Evolutionary conservation across 345 rosid species (phyloP).

Genomic region (Camelina neglecta): DNA sequence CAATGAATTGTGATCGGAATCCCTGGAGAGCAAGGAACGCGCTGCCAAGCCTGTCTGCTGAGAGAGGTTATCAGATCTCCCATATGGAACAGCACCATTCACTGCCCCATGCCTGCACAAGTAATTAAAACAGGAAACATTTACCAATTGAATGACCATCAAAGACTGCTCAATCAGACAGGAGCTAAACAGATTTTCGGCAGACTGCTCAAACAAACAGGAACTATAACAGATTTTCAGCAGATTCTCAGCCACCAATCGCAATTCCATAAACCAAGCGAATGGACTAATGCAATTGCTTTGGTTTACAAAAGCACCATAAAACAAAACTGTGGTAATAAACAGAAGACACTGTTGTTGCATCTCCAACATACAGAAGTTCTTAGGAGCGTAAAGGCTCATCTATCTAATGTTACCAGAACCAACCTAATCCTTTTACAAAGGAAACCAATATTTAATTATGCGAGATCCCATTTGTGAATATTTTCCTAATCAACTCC

Average conservation of each 20-base stretch:
- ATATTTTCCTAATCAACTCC: conserved; percentile 16
- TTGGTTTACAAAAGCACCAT: conserved; percentile 12
- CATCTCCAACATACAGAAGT: conserved; percentile 23
- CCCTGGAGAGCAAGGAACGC: conserved; percentile 67
- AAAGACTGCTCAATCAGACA: not conserved
- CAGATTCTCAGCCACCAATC: conserved; percentile 36
- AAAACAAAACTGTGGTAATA: conserved; percentile 12
- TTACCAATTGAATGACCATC: conserved; percentile 26
- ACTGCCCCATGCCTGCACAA: conserved; percentile 69
- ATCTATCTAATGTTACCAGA: conserved; percentile 21
- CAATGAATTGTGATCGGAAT: conserved; percentile 62
- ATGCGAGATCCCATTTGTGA: not conserved
- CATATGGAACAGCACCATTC: conserved; percentile 70
- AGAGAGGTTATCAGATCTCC: conserved; percentile 68
- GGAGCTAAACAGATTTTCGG: too few relatives aligned
- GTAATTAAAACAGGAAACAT: conserved; percentile 36
- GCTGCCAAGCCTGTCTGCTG: conserved; percentile 63
- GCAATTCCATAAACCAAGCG: conserved; percentile 7
- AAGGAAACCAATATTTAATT: conserved; percentile 25
- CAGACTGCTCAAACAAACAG: not conserved
- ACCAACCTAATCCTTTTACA: not conserved
- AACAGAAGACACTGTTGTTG: not conserved
- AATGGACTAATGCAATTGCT: conserved; percentile 9
- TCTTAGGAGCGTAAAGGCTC: conserved; percentile 17
- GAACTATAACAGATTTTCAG: conserved; percentile 17